Base-by-base conservation (phyloP, 2,329 filamentous ascomycete genomes). In the Cytospora leucostoma region DNA sequence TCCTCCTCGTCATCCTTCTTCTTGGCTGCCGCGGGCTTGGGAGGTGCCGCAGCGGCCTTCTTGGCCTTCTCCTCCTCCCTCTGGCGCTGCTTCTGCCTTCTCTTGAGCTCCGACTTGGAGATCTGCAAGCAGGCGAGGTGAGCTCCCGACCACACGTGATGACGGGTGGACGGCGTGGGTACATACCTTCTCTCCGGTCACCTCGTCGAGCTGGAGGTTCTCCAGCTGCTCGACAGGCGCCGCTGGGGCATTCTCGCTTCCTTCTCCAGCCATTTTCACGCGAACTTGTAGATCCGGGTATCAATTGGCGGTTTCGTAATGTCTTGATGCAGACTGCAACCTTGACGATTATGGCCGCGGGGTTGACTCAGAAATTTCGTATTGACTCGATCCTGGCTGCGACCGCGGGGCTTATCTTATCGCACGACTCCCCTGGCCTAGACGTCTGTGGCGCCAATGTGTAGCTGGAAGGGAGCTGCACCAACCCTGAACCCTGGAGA, bases 91-190 rank as follows among this genome's bases (percentile, higher is more conserved):
- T 99, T 99, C 81, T 93, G 87, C 73, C 94, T 88, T 82, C 92
- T 94, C 92, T 99, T 99, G 76, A 98, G 82, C 80, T 93, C 89
- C 17, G 88, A 86, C 87, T 93, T 93, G 80, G 90, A 93, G 66
- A 90, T 75, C 77, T 79, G 47, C 35, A 32, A 12, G 13, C 13
- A 51, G 8, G 37, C 21, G 38, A n/a, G n/a, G 54, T 67, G 49
- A 67, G 66, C 34, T 34, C 19, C 32, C 32, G 33, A 33, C 12
- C 8, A 47, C 13, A 27, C 7, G 10, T n/a, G 10, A 44, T 8
- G 17, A 7, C 4, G 17, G 40, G 2, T 44, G 7, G 49, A 6
- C 17, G 10, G 37, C 40, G 35, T 2, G 19, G 35, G 40, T 10
- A 19, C 10, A 19, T 52, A 13, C 12, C 70, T 61, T 88, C 80